phyloP scores from a whole-genome alignment of 768 basidiomycete species.

The Tricholoma furcatifolium region DNA sequence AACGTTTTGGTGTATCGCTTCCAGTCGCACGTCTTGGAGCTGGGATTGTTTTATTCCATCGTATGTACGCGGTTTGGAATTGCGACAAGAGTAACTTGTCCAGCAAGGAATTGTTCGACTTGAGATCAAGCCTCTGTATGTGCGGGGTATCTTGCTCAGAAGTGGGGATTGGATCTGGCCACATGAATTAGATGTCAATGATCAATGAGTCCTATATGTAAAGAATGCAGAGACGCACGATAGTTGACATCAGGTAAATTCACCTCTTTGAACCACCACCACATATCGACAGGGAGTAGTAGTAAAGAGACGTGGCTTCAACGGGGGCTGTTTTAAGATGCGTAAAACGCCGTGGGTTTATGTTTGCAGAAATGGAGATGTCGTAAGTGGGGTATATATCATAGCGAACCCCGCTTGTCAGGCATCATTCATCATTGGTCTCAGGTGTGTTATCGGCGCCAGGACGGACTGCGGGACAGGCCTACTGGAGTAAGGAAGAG shows the following conservation, averaged over 20 bases:
- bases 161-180: not conserved
- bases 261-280: constrained; percentile 6
- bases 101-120: not conserved
- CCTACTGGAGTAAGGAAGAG: no score
- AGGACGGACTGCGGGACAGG: no score
- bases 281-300: not conserved
- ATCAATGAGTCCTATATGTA: not conserved
- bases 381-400: no score
- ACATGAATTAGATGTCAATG: not conserved
- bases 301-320: not conserved
- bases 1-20: not conserved
- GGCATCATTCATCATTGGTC: no score
- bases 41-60: not conserved
- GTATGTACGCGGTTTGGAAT: not conserved
- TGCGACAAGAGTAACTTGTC: not conserved
- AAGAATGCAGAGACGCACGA: not conserved
- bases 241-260: not conserved
- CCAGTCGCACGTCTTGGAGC: not conserved
- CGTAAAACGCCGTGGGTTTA: no score
- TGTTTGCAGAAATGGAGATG: no score
- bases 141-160: not conserved
- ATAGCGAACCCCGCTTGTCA: no score
- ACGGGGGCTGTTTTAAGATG: not conserved
- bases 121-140: not conserved
- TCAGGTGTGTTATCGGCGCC: no score